Evolutionary conservation across 805 yeast genomes (phyloP), one percentile per base, ranked within the genome.

Genomic region (Isabelozyma heimii): DNA sequence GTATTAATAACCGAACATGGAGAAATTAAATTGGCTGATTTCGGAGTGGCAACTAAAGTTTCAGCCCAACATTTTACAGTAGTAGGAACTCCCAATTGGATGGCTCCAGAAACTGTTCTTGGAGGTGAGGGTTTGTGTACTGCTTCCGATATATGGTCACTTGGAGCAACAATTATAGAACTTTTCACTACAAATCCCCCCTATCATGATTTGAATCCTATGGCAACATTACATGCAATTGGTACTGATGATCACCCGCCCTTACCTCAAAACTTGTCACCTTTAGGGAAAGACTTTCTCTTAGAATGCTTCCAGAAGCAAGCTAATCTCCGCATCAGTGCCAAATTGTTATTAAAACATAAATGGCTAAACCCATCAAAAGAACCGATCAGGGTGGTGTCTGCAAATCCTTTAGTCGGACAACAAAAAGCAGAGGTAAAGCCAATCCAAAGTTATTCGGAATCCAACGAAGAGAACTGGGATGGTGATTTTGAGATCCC

Each of bases 41-140:
- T 92, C 67, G 98, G 98, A 1, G 97, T 92, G 7, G 96, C 98
- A 1, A 89, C 97, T 5, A 73, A 73, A 41, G 76, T 76, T 2
- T 56, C 59, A 40, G 55, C 60, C 33, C 70, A 55, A 57, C 78
- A 69, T 52, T 60, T 60, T 44, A 75, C 77, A 2, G 83, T 81
- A 8, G 81, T 78, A 13, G 99, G 99, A 1, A 90, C 98, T 0
- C 96, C 97, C 0, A 88, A 92, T 62, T 94, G 98, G 98, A 91
- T 94, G 97, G 97, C 99, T 0, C 99, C 99, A 0, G 99, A 94
- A 62, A 84, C 95, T 2, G 87, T 94, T 4, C 75, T 85, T 40
- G 84, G 90, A 1, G 78, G 78, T 57, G 88, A 86, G 59, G 96
- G 95, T 2, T 87, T 92, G 1, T 85, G 95, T 8, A 82, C 92